A percentile compares a stretch with the other conserved stretches of the same genome.
Evolutionary conservation across 2,329 filamentous ascomycete species (phyloP).

Genomic region (Colletotrichum viniferum): DNA sequence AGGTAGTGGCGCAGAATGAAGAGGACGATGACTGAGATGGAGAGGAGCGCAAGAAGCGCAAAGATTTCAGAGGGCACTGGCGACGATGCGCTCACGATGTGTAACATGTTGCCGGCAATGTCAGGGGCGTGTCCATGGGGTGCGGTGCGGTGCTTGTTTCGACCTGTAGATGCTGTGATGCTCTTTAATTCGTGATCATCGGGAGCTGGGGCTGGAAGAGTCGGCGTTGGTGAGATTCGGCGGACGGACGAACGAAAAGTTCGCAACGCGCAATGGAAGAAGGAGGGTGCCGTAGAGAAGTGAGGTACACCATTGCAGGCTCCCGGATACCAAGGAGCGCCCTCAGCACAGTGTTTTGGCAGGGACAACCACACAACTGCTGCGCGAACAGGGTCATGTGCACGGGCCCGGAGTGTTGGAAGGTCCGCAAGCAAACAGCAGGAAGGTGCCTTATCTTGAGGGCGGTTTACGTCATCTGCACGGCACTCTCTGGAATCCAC

Average conservation of each 20-base stretch:
- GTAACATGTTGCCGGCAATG: slow-evolving; percentile 47
- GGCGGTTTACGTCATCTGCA: slow-evolving; percentile 12
- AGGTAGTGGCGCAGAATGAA: slow-evolving; percentile 89
- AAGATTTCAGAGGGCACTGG: slow-evolving; percentile 83
- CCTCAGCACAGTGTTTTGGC: neutral
- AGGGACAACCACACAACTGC: neutral
- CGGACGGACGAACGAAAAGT: neutral
- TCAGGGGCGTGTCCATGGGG: slow-evolving; percentile 13
- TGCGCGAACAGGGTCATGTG: slow-evolving; percentile 11
- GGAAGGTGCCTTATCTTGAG: neutral
- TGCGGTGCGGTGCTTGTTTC: slow-evolving; percentile 3
- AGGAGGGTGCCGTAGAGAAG: neutral
- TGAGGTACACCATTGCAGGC: neutral
- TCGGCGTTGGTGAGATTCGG: neutral
- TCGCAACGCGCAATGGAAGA: neutral
- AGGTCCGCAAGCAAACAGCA: slow-evolving; percentile 12
- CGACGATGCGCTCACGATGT: slow-evolving; percentile 57
- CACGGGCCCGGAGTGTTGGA: slow-evolving; percentile 15
- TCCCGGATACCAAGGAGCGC: neutral
- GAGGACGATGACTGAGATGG: slow-evolving; percentile 78
- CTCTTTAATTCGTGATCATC: neutral
- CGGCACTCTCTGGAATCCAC: neutral
- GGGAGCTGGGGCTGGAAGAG: neutral
- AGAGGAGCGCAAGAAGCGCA: slow-evolving; percentile 71
- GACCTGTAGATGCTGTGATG: neutral